Evolutionary conservation across 225 moss, liverwort and hornwort species (phyloP).

Genomic region (Rhytidiadelphus loreus): DNA sequence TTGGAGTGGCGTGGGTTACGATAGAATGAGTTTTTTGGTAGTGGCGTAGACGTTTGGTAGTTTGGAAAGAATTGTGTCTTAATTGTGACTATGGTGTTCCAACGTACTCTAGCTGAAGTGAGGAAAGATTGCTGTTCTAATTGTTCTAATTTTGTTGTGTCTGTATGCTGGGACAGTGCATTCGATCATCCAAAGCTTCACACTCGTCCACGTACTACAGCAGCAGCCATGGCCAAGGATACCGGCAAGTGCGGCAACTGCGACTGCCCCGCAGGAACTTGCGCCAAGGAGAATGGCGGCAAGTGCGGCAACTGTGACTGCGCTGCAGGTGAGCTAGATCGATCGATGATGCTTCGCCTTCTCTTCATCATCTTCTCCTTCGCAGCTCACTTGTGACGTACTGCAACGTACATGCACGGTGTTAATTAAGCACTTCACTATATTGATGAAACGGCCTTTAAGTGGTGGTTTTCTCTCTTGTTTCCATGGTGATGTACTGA

Average conservation of each 20-base stretch:
- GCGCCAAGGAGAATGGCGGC: constrained; percentile 42
- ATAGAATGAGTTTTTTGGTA: neutral
- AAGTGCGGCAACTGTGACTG: constrained; percentile 40
- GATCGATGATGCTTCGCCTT: neutral
- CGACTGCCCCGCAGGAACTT: constrained; percentile 34
- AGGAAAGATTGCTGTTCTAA: neutral
- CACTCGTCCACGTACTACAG: neutral
- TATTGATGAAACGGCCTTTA: neutral
- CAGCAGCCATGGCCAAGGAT: constrained; percentile 19
- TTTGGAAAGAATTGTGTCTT: neutral
- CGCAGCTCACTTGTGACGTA: neutral
- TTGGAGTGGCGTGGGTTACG: neutral
- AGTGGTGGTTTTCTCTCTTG: neutral
- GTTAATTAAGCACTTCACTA: neutral
- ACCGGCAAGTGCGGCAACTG: constrained; percentile 34
- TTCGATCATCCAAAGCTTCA: neutral
- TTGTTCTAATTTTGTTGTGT: neutral
- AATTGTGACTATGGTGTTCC: neutral
- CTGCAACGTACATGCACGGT: neutral
- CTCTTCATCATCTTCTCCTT: neutral
- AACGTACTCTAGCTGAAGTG: neutral
- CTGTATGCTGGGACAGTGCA: neutral
- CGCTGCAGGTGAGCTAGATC: neutral
- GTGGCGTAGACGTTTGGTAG: neutral
- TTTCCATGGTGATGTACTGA: neutral